Evolutionary conservation across 2,329 filamentous ascomycete genomes (phyloP), one percentile per base, ranked within the genome.

Genomic region (Clathrospora elynae): DNA sequence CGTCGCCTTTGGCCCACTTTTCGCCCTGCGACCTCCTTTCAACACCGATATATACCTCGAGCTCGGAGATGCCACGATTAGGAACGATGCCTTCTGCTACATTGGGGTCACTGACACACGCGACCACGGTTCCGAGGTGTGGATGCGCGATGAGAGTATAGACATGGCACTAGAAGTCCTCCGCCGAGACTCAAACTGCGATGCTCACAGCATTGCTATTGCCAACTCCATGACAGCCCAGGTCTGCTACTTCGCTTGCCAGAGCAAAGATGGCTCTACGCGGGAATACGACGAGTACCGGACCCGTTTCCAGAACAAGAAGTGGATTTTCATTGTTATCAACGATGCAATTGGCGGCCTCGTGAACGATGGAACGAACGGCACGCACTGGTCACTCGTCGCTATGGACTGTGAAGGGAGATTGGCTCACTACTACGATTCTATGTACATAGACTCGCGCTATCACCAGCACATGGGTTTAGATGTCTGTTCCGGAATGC

Each of bases 301-400:
- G 13, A 14, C 11, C 6, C 49, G 44, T 23, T 52, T 62, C 11
- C 10, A 32, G 0, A 32, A 51, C 34, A 55, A 52, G 35, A 35
- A 36, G 4, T 65, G 51, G 50, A 64, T 66, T 10, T 56, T 66
- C 29, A 19, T 66, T 9, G 45, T 56, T 6, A 31, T 61, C 34
- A 64, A 64, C 40, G 51, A 64, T 40, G 62, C 45, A 4, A 46
- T 55, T 13, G 40, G 26, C 6, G 37, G 20, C 1, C 11, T 35
- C 5, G 34, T 24, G 2, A 43, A 24, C 7, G 23, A 29, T 8
- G 53, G 51, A 4, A 10, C 13, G 4, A 29, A 24, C 7, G 59
- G 59, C 2, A 16, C 20, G 3, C 62, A 66, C 31, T 66, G 61
- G 61, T 50, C 55, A 0, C 43, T 66, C 9, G 22, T 61, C 2